phyloP scores from a whole-genome alignment of 1,139 yeast genomes.

The Entelexis sorbosivorans region DNA sequence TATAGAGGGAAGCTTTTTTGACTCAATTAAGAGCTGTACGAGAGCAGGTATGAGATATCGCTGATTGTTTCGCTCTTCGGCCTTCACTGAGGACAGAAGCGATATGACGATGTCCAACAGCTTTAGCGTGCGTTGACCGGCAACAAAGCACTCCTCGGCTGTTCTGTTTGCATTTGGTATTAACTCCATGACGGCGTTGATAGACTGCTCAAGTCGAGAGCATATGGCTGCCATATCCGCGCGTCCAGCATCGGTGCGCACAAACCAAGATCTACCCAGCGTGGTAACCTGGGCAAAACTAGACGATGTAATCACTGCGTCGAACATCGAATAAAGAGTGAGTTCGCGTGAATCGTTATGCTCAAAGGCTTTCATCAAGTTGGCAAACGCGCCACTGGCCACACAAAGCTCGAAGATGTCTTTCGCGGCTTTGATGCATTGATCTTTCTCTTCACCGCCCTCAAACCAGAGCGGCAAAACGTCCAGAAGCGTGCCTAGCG shows the following conservation, averaged over 20 bases:
- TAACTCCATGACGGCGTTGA: background rate
- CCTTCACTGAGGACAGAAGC: background rate
- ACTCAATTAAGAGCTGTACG: slow-evolving; percentile 9
- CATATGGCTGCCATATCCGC: background rate
- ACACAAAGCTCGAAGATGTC: background rate
- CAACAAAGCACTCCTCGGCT: background rate
- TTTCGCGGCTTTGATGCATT: background rate
- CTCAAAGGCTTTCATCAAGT: background rate
- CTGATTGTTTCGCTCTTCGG: background rate
- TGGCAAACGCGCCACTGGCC: background rate
- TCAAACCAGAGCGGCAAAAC: background rate
- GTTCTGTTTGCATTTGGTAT: background rate
- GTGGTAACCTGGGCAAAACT: background rate
- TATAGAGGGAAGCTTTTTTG: slow-evolving; percentile 17
- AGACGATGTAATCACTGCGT: background rate
- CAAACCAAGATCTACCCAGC: background rate
- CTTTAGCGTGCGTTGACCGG: background rate
- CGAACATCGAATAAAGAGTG: slow-evolving; percentile 6
- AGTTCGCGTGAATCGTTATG: background rate
- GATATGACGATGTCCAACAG: background rate
- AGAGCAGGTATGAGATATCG: background rate
- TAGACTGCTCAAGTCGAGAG: background rate
- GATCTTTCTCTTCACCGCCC: background rate
- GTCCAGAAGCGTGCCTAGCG: background rate
- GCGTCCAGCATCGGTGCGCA: background rate